These are phyloP conservation scores for Dactylellina cionopaga DNA, from an alignment of 2,329 filamentous ascomycete genomes.

Conservation along the genomic window DNA sequence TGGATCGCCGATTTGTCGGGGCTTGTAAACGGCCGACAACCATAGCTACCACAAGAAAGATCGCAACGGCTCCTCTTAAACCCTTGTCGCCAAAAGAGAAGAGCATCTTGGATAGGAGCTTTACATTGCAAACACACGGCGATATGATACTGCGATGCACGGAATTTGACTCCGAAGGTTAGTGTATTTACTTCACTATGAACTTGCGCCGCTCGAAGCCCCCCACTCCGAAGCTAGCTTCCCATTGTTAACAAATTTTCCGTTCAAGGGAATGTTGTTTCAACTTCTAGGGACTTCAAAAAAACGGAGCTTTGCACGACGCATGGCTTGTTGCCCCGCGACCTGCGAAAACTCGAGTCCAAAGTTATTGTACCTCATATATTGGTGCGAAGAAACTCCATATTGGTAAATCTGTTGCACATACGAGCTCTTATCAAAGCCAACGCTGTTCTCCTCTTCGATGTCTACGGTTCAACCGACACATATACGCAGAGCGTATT, in stretches of 20 bases:
- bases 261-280: constrained; percentile 73
- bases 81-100: constrained; percentile 43
- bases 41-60: constrained; percentile 10
- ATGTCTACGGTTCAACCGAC: constrained; percentile 92
- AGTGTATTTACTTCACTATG: not conserved
- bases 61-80: constrained; percentile 31
- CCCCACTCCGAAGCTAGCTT: constrained; percentile 6
- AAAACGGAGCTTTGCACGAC: constrained; percentile 97
- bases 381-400: constrained; percentile 88
- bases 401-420: constrained; percentile 95
- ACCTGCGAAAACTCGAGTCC: constrained; percentile 96
- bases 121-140: constrained; percentile 55
- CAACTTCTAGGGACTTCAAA: constrained; percentile 95
- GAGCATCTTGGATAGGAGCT: constrained; percentile 51
- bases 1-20: not conserved
- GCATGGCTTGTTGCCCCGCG: constrained; percentile 92
- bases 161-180: constrained; percentile 88
- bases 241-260: not conserved
- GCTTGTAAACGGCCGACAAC: not conserved
- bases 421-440: constrained; percentile 94
- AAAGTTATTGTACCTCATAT: constrained; percentile 89
- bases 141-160: constrained; percentile 76
- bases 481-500: constrained; percentile 96
- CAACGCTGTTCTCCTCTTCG: constrained; percentile 92
- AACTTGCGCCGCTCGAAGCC: not conserved